Evolutionary conservation across 306 rosid species (phyloP).

Genomic region (Luffa aegyptiaca): DNA sequence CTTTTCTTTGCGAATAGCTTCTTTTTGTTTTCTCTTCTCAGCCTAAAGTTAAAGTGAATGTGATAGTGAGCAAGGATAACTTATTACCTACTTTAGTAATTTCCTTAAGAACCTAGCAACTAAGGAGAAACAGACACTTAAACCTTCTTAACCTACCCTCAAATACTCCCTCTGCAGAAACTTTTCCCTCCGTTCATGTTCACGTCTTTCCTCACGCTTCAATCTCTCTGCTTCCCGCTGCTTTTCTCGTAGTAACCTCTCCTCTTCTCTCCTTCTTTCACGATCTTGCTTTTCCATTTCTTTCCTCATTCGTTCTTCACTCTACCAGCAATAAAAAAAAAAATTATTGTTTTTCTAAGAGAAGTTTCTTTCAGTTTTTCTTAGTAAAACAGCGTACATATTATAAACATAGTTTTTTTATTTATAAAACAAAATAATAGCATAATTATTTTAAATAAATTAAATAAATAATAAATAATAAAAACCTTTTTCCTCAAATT

Average conservation of each 20-base stretch:
- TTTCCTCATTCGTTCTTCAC: conserved; percentile 73
- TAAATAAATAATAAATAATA: background rate
- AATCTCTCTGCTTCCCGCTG: conserved; percentile 83
- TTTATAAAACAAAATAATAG: background rate
- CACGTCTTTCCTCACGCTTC: conserved; percentile 83
- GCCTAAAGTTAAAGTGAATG: conserved; percentile 32
- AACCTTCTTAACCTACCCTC: conserved; percentile 44
- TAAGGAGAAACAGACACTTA: background rate
- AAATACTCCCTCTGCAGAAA: conserved; percentile 65
- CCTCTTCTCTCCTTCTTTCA: conserved; percentile 94
- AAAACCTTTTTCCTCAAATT: conserved; percentile 77
- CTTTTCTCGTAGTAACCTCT: conserved; percentile 82
- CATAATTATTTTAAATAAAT: background rate
- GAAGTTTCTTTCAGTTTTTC: background rate
- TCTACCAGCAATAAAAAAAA: conserved; percentile 24
- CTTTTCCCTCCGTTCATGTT: conserved; percentile 82
- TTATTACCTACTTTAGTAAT: background rate
- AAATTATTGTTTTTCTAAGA: background rate
- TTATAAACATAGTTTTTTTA: background rate
- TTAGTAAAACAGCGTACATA: background rate
- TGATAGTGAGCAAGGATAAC: background rate
- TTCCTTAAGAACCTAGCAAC: background rate
- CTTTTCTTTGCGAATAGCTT: conserved; percentile 80
- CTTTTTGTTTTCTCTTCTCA: conserved; percentile 80
- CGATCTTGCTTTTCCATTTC: conserved; percentile 91